Percentiles rank a stretch among this genome's conserved stretches.
Conservation (phyloP, 2,329 filamentous ascomycete species). For the Orbilia blumenaviensis region DNA sequence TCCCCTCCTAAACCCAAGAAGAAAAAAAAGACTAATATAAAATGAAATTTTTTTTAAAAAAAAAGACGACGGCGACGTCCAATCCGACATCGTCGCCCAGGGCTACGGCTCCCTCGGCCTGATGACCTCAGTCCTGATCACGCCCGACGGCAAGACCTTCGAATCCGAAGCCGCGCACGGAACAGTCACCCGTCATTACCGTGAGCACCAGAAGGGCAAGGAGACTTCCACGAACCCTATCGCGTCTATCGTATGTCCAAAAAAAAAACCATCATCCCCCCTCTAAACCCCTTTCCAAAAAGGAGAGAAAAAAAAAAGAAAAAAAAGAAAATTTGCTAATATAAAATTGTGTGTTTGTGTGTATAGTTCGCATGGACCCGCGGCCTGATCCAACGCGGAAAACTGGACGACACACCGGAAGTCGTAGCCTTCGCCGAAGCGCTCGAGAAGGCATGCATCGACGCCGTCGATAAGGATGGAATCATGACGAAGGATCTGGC, state of each 20-base stretch:
- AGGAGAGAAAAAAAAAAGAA: not conserved
- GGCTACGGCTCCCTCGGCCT: constrained; percentile 97
- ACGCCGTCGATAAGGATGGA: constrained; percentile 90
- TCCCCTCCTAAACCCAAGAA: not conserved
- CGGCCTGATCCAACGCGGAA: constrained; percentile 89
- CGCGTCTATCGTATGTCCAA: constrained; percentile 78
- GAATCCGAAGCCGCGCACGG: constrained; percentile 98
- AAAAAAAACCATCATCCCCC: no score
- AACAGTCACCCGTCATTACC: constrained; percentile 97
- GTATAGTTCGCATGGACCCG: constrained; percentile 90
- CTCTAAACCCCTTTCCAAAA: not conserved
- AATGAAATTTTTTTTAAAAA: not conserved
- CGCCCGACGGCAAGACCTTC: constrained; percentile 94
- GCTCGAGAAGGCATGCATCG: constrained; percentile 90
- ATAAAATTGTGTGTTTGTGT: no score
- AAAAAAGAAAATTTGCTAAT: not conserved
- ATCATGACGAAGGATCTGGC: constrained; percentile 99
- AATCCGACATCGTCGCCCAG: constrained; percentile 97
- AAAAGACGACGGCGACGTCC: constrained; percentile 87
- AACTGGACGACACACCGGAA: constrained; percentile 91
- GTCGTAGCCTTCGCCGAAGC: constrained; percentile 89
- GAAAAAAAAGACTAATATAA: constrained; percentile 27
- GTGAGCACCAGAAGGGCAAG: constrained; percentile 96
- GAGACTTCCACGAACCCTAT: constrained; percentile 99
- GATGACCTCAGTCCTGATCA: constrained; percentile 98